Conservation (phyloP, 139 green algal species). For the Chlorella sorokiniana region DNA sequence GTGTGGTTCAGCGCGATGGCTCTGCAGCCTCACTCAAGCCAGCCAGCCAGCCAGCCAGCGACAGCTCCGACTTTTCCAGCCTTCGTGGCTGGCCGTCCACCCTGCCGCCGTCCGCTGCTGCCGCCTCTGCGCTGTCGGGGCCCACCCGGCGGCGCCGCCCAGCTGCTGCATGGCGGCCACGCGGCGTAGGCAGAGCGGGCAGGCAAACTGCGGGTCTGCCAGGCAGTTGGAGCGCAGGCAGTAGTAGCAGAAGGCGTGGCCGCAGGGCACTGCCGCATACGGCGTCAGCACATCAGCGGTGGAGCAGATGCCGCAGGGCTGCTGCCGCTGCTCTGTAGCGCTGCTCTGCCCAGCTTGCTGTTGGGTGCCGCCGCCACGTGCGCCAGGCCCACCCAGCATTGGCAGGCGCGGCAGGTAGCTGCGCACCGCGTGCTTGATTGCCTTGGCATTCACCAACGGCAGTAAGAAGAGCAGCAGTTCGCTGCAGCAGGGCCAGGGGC, state of each 20-base stretch:
- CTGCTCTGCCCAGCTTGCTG: constrained; percentile 20
- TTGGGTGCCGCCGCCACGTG: background rate
- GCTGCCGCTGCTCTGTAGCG: background rate
- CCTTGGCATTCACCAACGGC: constrained; percentile 63
- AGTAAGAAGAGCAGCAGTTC: constrained; percentile 88
- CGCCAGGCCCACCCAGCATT: background rate
- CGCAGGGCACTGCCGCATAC: constrained; percentile 78
- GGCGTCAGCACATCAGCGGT: constrained; percentile 54
- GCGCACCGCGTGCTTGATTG: constrained; percentile 38
- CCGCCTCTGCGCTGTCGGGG: background rate
- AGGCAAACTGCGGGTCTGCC: constrained; percentile 38
- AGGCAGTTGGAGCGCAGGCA: constrained; percentile 68
- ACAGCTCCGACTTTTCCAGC: no score
- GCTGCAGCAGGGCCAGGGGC: constrained; percentile 15
- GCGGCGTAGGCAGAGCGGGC: constrained; percentile 36
- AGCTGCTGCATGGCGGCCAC: constrained; percentile 43
- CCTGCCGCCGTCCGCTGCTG: background rate
- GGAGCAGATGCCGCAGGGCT: constrained; percentile 60
- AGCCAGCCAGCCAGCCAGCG: no score
- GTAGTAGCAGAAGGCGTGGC: constrained; percentile 91
- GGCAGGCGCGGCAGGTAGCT: constrained; percentile 44
- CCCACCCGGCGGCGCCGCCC: background rate
- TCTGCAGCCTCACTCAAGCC: no score
- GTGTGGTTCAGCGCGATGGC: no score
- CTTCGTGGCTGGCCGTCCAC: background rate